Percentiles rank a stretch among this genome's conserved stretches.
Evolutionary conservation across 768 basidiomycete genomes (phyloP).

Genomic region (Calvatia gigantea): DNA sequence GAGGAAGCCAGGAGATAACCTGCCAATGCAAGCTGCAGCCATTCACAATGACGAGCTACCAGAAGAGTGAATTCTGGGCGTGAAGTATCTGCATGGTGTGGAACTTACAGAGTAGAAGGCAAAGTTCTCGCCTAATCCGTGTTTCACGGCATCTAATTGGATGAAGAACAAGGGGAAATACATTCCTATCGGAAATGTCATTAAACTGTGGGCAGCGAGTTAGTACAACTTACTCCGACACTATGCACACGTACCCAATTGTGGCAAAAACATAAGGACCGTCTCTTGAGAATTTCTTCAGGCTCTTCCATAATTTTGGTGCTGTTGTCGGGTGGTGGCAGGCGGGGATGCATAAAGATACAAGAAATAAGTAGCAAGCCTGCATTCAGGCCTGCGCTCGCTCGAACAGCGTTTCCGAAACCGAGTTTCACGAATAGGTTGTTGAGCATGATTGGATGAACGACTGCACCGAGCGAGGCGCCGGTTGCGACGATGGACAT

Average conservation of each 20-base stretch:
- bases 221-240: background rate
- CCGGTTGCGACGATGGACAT: constrained; percentile 34
- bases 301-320: background rate
- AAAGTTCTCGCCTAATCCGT: constrained; percentile 27
- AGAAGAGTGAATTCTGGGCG: background rate
- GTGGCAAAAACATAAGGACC: constrained; percentile 4
- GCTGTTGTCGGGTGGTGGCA: constrained; percentile 7
- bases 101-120: constrained; percentile 37
- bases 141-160: constrained; percentile 33
- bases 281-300: constrained; percentile 8
- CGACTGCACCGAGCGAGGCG: constrained; percentile 26
- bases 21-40: constrained; percentile 17
- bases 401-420: constrained; percentile 16
- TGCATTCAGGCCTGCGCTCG: constrained; percentile 17
- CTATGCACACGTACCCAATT: constrained; percentile 8
- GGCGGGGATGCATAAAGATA: constrained; percentile 9
- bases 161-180: constrained; percentile 38
- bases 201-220: constrained; percentile 9
- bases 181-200: constrained; percentile 22
- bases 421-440: constrained; percentile 28
- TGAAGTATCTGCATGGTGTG: background rate
- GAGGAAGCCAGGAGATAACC: constrained; percentile 16
- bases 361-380: constrained; percentile 15
- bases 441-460: constrained; percentile 53
- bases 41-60: constrained; percentile 23